Evolutionary conservation across 495 filamentous ascomycete species (phyloP).

Genomic region (Amphirosellinia nigrospora): DNA sequence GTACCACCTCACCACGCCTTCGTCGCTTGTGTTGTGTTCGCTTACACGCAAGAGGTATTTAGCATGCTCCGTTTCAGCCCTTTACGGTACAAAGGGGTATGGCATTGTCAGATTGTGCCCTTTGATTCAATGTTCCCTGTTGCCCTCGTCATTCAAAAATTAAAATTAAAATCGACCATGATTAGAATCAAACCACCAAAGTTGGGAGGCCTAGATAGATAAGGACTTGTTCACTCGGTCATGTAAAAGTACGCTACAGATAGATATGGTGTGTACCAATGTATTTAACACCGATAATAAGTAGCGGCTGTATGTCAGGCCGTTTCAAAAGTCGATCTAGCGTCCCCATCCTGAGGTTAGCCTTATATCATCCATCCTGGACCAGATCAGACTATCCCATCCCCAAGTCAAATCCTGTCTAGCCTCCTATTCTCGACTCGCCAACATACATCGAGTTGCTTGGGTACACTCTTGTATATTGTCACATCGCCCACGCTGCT

Average conservation of each 20-base stretch:
- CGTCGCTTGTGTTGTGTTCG: not conserved
- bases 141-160: not conserved
- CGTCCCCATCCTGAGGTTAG: slow-evolving; percentile 7
- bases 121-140: not conserved
- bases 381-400: not conserved
- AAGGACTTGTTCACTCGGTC: too few species aligned
- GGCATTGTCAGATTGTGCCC: not conserved
- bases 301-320: not conserved
- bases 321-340: slow-evolving; percentile 13
- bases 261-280: not conserved
- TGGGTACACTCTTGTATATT: too few species aligned
- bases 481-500: too few species aligned
- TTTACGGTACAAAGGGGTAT: not conserved
- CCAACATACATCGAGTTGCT: too few species aligned
- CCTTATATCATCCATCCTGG: not conserved
- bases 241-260: too few species aligned
- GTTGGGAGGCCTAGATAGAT: not conserved
- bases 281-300: not conserved
- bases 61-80: slow-evolving; percentile 15
- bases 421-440: not conserved
- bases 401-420: not conserved
- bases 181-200: not conserved
- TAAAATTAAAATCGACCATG: not conserved
- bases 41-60: not conserved
- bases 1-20: slow-evolving; percentile 5